These are phyloP conservation scores for Ceratobasidium sp. DNA, from an alignment of 1,284 basidiomycete genomes.

Conservation along the genomic window DNA sequence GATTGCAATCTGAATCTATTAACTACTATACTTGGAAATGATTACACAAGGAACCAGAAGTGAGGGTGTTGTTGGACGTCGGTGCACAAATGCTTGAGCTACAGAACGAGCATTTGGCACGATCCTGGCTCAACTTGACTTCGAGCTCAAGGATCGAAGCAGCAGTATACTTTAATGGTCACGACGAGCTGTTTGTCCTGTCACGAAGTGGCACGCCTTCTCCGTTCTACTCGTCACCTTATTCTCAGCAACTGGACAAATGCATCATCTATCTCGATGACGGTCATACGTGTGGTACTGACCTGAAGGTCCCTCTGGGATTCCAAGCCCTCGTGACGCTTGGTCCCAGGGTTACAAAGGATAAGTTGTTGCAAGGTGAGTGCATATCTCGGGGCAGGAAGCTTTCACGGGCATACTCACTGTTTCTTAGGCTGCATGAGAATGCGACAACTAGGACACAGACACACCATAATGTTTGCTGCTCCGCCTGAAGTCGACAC, in stretches of 20 bases:
- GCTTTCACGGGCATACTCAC: too few species aligned
- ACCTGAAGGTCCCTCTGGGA: constrained; percentile 1
- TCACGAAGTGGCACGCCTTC: neutral
- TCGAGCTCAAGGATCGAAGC: constrained; percentile 49
- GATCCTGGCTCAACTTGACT: constrained; percentile 54
- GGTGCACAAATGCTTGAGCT: constrained; percentile 65
- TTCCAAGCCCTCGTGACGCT: constrained; percentile 52
- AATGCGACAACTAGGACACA: constrained; percentile 58
- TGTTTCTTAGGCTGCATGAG: constrained; percentile 56
- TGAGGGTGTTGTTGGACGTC: constrained; percentile 60
- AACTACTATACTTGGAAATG: too few species aligned
- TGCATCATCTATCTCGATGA: constrained; percentile 33
- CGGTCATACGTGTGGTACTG: constrained; percentile 14
- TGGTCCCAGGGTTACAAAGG: constrained; percentile 62
- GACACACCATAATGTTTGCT: constrained; percentile 59
- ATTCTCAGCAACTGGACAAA: constrained; percentile 11
- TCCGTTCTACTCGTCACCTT: constrained; percentile 7
- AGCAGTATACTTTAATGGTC: constrained; percentile 60
- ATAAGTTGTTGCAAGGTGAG: constrained; percentile 60
- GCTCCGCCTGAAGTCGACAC: constrained; percentile 57
- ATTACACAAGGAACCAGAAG: constrained; percentile 50
- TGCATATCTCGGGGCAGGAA: too few species aligned
- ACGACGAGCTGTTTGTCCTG: constrained; percentile 21
- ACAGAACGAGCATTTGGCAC: constrained; percentile 53
- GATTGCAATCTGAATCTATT: too few species aligned